phyloP scores from a whole-genome alignment of 1,284 basidiomycete species.

The Paramarasmius palmivorus region DNA sequence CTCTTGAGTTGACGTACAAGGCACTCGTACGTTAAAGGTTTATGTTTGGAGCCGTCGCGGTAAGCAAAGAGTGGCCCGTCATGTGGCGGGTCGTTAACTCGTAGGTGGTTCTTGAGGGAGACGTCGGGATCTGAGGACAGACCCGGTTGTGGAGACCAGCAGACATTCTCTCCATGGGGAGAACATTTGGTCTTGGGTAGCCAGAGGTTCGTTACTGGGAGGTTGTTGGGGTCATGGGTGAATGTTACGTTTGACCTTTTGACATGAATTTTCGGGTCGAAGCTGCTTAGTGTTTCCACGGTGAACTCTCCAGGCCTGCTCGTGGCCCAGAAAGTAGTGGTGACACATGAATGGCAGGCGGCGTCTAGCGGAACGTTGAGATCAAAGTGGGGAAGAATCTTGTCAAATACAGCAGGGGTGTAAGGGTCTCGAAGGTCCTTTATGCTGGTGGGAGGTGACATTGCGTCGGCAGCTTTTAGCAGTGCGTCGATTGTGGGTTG shows the following conservation, averaged over 20 bases:
- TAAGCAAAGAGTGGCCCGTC: too few relatives aligned
- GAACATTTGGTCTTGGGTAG: constrained; percentile 20
- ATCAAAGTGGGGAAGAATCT: constrained; percentile 5
- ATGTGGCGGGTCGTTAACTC: too few relatives aligned
- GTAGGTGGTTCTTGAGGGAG: constrained; percentile 29
- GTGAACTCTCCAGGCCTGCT: constrained; percentile 36
- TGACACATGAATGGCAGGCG: constrained; percentile 32
- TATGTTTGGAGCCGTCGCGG: too few relatives aligned
- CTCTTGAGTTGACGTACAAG: too few relatives aligned
- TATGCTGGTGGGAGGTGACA: constrained; percentile 12
- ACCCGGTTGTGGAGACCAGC: constrained; percentile 28
- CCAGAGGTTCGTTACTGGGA: constrained; percentile 15
- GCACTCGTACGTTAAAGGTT: too few relatives aligned
- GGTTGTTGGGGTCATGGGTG: constrained; percentile 7
- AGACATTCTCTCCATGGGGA: constrained; percentile 24
- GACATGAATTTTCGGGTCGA: constrained; percentile 6
- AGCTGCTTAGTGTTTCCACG: constrained; percentile 19
- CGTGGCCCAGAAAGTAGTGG: constrained; percentile 30
- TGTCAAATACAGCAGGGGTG: constrained; percentile 11
- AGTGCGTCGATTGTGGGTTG: constrained; percentile 7
- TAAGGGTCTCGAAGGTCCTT: constrained; percentile 13
- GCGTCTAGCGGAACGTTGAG: constrained; percentile 21
- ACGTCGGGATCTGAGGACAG: constrained; percentile 26
- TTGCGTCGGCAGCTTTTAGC: constrained; percentile 9
- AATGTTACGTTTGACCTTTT: constrained; percentile 6